Conservation (phyloP, 495 filamentous ascomycete species). For the Letharia columbiana region DNA sequence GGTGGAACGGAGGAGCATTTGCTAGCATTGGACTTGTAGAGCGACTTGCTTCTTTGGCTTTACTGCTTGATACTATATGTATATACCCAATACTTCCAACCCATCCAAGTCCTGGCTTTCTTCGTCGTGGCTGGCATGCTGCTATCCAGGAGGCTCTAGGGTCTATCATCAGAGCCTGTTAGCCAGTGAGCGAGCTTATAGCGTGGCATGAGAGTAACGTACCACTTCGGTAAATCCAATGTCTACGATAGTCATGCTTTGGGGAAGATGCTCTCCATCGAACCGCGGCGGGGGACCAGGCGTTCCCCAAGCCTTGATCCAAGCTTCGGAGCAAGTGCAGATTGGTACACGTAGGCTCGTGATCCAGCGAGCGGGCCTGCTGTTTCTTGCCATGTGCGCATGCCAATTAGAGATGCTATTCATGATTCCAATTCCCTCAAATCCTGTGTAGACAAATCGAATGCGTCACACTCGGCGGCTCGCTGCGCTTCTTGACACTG, state of each 20-base stretch:
- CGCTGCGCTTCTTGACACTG: not conserved
- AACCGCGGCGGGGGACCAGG: too few species aligned
- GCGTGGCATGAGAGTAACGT: not conserved
- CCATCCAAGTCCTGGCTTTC: not conserved
- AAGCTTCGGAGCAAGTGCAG: too few species aligned
- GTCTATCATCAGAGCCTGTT: not conserved
- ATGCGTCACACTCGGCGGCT: conserved; percentile 9
- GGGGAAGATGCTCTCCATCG: not conserved
- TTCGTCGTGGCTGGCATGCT: not conserved
- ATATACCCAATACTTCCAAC: not conserved
- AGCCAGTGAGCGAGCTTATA: not conserved
- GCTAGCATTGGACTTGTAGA: not conserved
- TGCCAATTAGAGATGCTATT: not conserved
- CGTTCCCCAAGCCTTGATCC: too few species aligned
- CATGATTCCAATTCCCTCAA: conserved; percentile 9
- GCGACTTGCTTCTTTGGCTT: not conserved
- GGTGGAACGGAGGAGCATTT: not conserved
- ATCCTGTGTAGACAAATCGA: conserved; percentile 17
- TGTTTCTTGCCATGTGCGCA: too few species aligned
- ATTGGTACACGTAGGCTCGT: too few species aligned
- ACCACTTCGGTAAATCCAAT: not conserved
- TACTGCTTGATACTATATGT: not conserved
- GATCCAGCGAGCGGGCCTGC: too few species aligned
- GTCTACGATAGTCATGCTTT: not conserved
- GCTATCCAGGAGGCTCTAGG: not conserved